Conservation (phyloP, 306 rosid species). For the Luffa aegyptiaca region DNA sequence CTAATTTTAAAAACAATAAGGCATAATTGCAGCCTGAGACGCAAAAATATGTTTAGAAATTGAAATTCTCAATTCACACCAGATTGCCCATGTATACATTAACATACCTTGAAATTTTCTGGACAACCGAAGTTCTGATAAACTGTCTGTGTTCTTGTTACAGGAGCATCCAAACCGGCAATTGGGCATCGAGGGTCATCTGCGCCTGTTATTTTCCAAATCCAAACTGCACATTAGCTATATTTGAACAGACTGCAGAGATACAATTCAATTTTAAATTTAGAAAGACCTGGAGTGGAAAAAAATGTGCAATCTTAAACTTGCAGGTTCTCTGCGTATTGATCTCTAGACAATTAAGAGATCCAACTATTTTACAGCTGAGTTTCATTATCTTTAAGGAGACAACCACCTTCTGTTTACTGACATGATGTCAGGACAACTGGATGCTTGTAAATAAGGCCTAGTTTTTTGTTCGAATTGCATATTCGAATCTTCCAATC, state of each 20-base stretch:
- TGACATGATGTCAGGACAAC: background rate
- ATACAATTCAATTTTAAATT: background rate
- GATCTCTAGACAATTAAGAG: background rate
- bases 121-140: conserved; percentile 25
- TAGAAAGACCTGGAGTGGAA: background rate
- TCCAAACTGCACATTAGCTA: conserved; percentile 14
- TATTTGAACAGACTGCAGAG: background rate
- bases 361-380: background rate
- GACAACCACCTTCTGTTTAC: background rate
- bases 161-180: conserved; percentile 42
- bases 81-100: background rate
- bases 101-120: conserved; percentile 55
- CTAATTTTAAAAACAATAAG: background rate
- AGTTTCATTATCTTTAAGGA: background rate
- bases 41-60: background rate
- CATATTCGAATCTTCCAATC: background rate
- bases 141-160: conserved; percentile 27
- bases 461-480: background rate
- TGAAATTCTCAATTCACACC: conserved; percentile 1
- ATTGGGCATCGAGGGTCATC: conserved; percentile 77
- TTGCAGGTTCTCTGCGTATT: background rate
- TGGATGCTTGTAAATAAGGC: background rate
- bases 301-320: background rate
- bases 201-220: conserved; percentile 40
- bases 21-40: background rate